phyloP scores from a whole-genome alignment of 2,329 filamentous ascomycete genomes.

The Xylaria sp. region DNA sequence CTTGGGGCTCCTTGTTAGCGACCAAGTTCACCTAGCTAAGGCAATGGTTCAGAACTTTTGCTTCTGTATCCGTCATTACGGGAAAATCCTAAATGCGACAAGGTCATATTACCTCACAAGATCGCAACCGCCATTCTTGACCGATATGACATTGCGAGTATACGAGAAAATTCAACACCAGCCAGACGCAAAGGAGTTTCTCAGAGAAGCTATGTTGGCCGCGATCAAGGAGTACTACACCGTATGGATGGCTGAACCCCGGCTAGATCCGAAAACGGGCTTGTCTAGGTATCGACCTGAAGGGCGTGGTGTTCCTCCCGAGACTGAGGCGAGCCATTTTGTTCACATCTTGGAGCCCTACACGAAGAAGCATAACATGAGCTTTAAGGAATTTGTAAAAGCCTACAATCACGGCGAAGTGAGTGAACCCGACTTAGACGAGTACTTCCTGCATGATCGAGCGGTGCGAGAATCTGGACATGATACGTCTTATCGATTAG shows the following conservation, averaged over 20 bases:
- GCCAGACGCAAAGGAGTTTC: conserved; percentile 78
- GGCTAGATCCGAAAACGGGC: conserved; percentile 77
- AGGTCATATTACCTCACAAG: conserved; percentile 93
- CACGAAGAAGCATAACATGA: conserved; percentile 81
- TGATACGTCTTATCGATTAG: conserved; percentile 92
- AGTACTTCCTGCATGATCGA: conserved; percentile 95
- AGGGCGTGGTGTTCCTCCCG: conserved; percentile 84
- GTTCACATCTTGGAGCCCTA: conserved; percentile 82
- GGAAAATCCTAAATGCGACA: conserved; percentile 97
- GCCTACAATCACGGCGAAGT: conserved; percentile 84
- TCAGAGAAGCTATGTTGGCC: conserved; percentile 79
- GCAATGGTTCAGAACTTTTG: conserved; percentile 96
- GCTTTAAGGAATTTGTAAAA: conserved; percentile 81
- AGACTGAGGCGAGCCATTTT: conserved; percentile 89
- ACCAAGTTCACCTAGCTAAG: conserved; percentile 86
- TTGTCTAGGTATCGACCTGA: conserved; percentile 85
- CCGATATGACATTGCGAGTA: conserved; percentile 93
- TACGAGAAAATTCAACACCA: conserved; percentile 93
- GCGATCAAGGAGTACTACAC: conserved; percentile 97
- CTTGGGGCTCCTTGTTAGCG: conserved; percentile 83
- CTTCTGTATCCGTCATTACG: conserved; percentile 98
- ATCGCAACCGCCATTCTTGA: conserved; percentile 95
- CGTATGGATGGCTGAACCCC: conserved; percentile 82
- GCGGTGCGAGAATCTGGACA: conserved; percentile 96
- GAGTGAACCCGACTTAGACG: conserved; percentile 84